phyloP scores from a whole-genome alignment of 176 grass and related monocot genomes.

The bread wheat (Triticum aestivum) region IWGSC_CS_RefSeq_v2.1 NC_057806.1:568555669-568556168 shows the following conservation, averaged over 20 bases:
- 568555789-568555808: constrained; percentile 69
- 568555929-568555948: not conserved
- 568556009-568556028: not conserved
- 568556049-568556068: not conserved
- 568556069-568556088: not conserved
- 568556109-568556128: not conserved
- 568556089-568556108: not conserved
- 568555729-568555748: not conserved
- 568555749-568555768: constrained; percentile 7
- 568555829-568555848: constrained; percentile 86
- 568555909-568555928: too few relatives aligned
- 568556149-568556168: not conserved
- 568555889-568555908: constrained; percentile 57
- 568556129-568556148: not conserved
- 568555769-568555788: constrained; percentile 79
- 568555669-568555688: constrained; percentile 75
- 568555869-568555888: constrained; percentile 91
- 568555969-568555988: not conserved
- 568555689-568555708: constrained; percentile 55
- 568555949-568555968: not conserved
- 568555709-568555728: not conserved
- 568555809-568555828: constrained; percentile 86
- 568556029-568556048: not conserved
- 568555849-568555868: constrained; percentile 87
- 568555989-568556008: not conserved